phyloP scores from a whole-genome alignment of 2,329 filamentous ascomycete species.

The Hymenoscyphus fructigenus region DNA sequence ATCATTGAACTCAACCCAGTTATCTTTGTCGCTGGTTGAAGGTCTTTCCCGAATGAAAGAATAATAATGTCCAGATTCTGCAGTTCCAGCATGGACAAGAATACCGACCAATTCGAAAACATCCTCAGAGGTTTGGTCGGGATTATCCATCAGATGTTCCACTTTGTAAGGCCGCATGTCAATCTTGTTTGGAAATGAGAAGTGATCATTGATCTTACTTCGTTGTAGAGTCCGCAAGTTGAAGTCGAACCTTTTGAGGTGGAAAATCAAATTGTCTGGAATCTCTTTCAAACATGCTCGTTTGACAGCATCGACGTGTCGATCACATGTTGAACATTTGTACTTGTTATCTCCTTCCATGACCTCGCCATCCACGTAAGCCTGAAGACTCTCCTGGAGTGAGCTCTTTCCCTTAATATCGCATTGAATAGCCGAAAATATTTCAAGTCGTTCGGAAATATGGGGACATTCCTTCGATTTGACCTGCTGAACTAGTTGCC shows the following conservation, averaged over 20 bases:
- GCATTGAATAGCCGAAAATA: slow-evolving; percentile 92
- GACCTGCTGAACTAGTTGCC: slow-evolving; percentile 89
- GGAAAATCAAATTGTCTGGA: slow-evolving; percentile 92
- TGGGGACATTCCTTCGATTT: slow-evolving; percentile 93
- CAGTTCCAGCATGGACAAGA: slow-evolving; percentile 87
- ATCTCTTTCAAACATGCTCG: slow-evolving; percentile 88
- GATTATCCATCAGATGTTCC: slow-evolving; percentile 71
- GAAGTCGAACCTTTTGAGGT: slow-evolving; percentile 86
- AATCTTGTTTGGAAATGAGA: slow-evolving; percentile 79
- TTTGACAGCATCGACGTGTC: slow-evolving; percentile 90
- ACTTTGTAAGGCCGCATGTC: slow-evolving; percentile 90
- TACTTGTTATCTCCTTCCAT: slow-evolving; percentile 99
- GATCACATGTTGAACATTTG: slow-evolving; percentile 87
- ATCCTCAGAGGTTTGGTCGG: slow-evolving; percentile 60
- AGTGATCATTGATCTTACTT: slow-evolving; percentile 94
- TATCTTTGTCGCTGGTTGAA: slow-evolving; percentile 43
- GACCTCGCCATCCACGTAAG: slow-evolving; percentile 94
- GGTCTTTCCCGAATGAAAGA: slow-evolving; percentile 87
- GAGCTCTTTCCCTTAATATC: slow-evolving; percentile 90
- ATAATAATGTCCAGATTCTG: slow-evolving; percentile 95
- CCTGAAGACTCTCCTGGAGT: slow-evolving; percentile 82
- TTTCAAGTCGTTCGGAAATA: slow-evolving; percentile 85
- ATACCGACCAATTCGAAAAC: slow-evolving; percentile 93
- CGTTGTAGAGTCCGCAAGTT: slow-evolving; percentile 74
- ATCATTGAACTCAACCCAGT: slow-evolving; percentile 95